phyloP scores from a whole-genome alignment of 208 protist species.

The Borovskyia barvae region DNA sequence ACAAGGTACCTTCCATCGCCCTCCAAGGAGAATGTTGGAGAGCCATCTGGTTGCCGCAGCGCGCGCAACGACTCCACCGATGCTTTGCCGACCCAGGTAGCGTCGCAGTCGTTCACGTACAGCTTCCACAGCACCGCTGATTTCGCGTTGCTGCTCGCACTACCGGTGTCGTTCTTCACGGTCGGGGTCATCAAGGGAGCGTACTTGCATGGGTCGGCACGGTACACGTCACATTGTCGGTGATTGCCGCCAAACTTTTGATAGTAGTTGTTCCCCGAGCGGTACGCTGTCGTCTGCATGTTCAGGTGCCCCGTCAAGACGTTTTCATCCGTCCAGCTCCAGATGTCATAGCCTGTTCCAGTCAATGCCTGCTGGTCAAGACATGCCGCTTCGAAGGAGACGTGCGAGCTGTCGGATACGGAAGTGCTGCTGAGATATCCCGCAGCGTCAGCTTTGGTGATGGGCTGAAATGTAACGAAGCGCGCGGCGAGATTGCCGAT shows the following conservation, averaged over 20 bases:
- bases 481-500: conserved; percentile 80
- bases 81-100: conserved; percentile 77
- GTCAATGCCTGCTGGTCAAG: conserved; percentile 58
- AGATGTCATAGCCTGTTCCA: conserved; percentile 54
- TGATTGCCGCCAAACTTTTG: conserved; percentile 90
- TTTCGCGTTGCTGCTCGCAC: conserved; percentile 10
- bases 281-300: conserved; percentile 46
- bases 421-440: conserved; percentile 36
- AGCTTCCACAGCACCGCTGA: conserved; percentile 69
- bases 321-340: conserved; percentile 48
- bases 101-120: conserved; percentile 84
- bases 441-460: conserved; percentile 25
- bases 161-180: conserved; percentile 18
- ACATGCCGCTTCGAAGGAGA: conserved; percentile 77
- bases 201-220: conserved; percentile 73
- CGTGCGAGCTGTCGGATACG: conserved; percentile 36
- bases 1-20: conserved; percentile 39
- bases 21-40: conserved; percentile 56
- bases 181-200: conserved; percentile 79
- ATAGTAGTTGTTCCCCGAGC: conserved; percentile 83
- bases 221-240: conserved; percentile 75
- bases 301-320: conserved; percentile 49
- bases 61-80: conserved; percentile 66
- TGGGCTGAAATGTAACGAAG: conserved; percentile 82
- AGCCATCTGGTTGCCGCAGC: conserved; percentile 56